phyloP scores from a whole-genome alignment of 345 rosid genomes.

The Eucalyptus pauciflora region DNA sequence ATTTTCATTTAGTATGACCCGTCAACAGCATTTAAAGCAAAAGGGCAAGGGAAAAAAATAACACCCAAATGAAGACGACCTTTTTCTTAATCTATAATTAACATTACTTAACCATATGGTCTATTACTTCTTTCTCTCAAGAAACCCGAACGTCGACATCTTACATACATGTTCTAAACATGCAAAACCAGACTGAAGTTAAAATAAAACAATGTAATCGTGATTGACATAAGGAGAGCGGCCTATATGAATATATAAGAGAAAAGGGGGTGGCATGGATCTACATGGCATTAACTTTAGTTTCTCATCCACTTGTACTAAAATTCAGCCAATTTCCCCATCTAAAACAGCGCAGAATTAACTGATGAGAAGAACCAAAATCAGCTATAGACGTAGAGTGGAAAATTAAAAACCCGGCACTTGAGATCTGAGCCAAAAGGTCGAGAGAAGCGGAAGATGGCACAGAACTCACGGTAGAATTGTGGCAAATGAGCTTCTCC shows the following conservation, averaged over 20 bases:
- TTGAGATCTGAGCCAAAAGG: not conserved
- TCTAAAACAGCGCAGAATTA: not conserved
- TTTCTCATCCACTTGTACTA: not conserved
- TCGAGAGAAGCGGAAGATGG: not conserved
- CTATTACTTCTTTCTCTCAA: not conserved
- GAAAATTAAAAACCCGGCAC: not conserved
- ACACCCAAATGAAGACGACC: not conserved
- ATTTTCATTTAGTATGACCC: not conserved
- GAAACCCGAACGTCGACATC: not conserved
- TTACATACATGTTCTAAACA: not conserved
- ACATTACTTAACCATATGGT: not conserved
- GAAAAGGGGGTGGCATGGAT: not conserved
- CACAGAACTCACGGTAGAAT: constrained; percentile 71
- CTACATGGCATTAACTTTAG: not conserved
- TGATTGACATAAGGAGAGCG: not conserved
- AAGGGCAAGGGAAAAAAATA: not conserved
- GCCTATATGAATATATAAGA: not conserved
- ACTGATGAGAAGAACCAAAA: not conserved
- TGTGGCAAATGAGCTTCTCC: constrained; percentile 90
- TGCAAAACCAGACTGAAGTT: not conserved
- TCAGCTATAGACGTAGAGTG: not conserved
- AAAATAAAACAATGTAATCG: not conserved
- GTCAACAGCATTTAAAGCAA: not conserved
- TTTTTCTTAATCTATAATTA: not conserved
- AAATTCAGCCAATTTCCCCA: not conserved